Evolutionary conservation across 2,329 filamentous ascomycete species (phyloP), one percentile per base, ranked within the genome.

Genomic region (Coniochaeta hoffmannii): DNA sequence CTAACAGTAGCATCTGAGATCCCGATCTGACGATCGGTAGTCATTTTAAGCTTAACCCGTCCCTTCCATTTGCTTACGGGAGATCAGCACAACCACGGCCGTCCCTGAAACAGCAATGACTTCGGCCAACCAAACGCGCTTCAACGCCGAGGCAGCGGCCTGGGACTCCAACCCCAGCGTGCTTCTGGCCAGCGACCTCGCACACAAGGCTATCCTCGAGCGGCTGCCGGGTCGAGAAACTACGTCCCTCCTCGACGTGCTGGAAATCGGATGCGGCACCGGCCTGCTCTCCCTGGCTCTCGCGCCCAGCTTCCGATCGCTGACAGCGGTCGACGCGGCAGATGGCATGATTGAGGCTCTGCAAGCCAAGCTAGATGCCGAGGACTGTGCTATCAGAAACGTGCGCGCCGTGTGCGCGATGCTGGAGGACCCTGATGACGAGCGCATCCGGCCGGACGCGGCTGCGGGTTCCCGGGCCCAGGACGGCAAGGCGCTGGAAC

Each of bases 241-340:
- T 7, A 50, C 26, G n/a, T 54, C 62, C 6, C 55, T 60, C 53
- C 32, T 76, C 28, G 70, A 79, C 56, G 71, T 82, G 8, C 75
- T 83, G 2, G 80, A 83, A 65, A 74, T 83, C 17, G 80, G 80
- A 53, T 81, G 78, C 59, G 80, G 80, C 51, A 83, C 80, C 4
- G 80, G 80, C 9, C 72, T 82, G 0, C 71, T 83, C 24, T 78
- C 76, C 10, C 69, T 79, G 50, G 69, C 67, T 9, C 67, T 81
- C 2, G 73, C 79, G 0, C 78, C 79, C 0, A 66, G 74, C 31
- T 73, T 77, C 5, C 71, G 69, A 41, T 70, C 69, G 8, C 63
- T 83, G 5, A 72, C 79, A 2, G 79, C 79, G 41, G 71, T 83
- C 19, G 80, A 84, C 59, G 73, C 77, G 0, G 75, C 79, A 2